A percentile compares a stretch with the other conserved stretches of the same genome.
These are phyloP conservation scores for Fusarium gaditjirri DNA, from an alignment of 2,329 filamentous ascomycete genomes.

Conservation along the genomic window DNA sequence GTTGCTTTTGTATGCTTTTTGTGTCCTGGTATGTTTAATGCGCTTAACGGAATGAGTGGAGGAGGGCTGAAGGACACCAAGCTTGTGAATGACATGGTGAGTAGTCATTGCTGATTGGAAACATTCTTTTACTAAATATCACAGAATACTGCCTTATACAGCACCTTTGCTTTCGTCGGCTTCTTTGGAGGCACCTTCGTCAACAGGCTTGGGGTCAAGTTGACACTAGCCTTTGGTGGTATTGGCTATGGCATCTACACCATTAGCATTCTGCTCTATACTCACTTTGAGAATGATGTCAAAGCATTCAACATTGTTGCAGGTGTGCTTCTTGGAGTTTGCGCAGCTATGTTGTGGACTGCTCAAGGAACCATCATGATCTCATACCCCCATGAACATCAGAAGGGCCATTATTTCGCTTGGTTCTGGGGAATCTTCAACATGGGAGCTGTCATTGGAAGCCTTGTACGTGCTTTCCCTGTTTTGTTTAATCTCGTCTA, in stretches of 20 bases:
- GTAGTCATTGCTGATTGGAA: accelerated
- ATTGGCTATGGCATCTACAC: constrained; percentile 81
- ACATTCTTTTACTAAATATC: accelerated
- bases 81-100: constrained; percentile 50
- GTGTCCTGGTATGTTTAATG: constrained; percentile 79
- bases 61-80: constrained; percentile 61
- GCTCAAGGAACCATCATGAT: constrained; percentile 90
- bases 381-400: constrained; percentile 82
- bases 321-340: constrained; percentile 79
- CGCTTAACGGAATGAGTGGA: constrained; percentile 71
- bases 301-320: constrained; percentile 67
- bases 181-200: constrained; percentile 80
- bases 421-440: constrained; percentile 98
- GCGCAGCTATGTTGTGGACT: constrained; percentile 83
- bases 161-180: constrained; percentile 73
- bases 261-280: constrained; percentile 71
- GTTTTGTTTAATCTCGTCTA: background rate
- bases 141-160: constrained; percentile 70
- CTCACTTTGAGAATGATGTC: constrained; percentile 60
- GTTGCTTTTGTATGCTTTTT: constrained; percentile 67
- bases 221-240: constrained; percentile 75
- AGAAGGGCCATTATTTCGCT: constrained; percentile 89
- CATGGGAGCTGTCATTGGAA: constrained; percentile 86
- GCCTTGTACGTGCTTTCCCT: constrained; percentile 56
- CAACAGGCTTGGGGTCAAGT: constrained; percentile 77